phyloP scores from a whole-genome alignment of 2,329 filamentous ascomycete genomes.

The Aspergillus thermomutatus region DNA sequence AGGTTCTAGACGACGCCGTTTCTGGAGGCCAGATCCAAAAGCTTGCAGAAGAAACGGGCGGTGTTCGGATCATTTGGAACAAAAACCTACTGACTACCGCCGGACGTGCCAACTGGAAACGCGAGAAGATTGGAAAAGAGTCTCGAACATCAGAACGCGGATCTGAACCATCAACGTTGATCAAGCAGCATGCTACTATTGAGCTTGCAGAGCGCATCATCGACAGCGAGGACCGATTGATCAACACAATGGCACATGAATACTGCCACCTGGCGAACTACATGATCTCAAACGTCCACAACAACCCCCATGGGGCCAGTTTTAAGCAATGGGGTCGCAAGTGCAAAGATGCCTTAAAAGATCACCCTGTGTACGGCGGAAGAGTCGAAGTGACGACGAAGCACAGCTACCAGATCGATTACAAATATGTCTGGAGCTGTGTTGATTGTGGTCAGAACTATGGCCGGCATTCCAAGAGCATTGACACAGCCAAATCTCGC shows the following conservation, averaged over 20 bases:
- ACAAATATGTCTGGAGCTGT: constrained; percentile 88
- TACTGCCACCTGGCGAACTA: constrained; percentile 94
- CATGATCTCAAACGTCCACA: constrained; percentile 73
- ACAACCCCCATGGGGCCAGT: constrained; percentile 75
- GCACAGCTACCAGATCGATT: constrained; percentile 85
- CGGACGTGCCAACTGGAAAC: constrained; percentile 67
- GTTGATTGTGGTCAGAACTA: constrained; percentile 65
- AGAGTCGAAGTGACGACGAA: constrained; percentile 78
- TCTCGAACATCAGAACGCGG: constrained; percentile 13
- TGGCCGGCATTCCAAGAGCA: constrained; percentile 81
- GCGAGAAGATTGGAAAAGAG: constrained; percentile 39
- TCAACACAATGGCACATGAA: constrained; percentile 93
- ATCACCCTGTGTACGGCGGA: constrained; percentile 54
- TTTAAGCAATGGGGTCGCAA: constrained; percentile 69
- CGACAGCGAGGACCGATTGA: constrained; percentile 68
- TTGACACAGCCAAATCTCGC: constrained; percentile 66
- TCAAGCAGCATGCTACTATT: constrained; percentile 66
- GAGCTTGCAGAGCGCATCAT: constrained; percentile 89
- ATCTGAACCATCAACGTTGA: constrained; percentile 14
- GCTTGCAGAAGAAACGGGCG: constrained; percentile 52
- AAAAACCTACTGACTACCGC: constrained; percentile 62
- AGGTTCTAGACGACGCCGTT: constrained; percentile 53
- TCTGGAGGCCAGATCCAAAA: constrained; percentile 47
- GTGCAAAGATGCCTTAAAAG: constrained; percentile 35
- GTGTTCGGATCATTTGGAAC: constrained; percentile 59